These are phyloP conservation scores for Mimosa bimucronata DNA, from an alignment of 306 rosid genomes.

Conservation along the genomic window DNA sequence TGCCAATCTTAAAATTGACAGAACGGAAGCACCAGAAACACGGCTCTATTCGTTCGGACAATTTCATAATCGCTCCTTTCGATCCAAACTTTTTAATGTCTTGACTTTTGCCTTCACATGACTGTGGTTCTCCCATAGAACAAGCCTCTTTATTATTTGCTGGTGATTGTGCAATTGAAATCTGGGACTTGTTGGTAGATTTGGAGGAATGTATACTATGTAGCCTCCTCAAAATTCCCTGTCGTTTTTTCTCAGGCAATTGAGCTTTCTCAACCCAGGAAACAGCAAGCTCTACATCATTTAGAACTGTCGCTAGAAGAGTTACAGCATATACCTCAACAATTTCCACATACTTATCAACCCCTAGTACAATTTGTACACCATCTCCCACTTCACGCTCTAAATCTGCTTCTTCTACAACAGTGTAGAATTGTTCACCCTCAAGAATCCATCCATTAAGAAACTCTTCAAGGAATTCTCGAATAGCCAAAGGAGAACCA, in stretches of 20 bases:
- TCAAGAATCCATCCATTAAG: slow-evolving; percentile 70
- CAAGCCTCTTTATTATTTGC: slow-evolving; percentile 41
- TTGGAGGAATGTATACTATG: slow-evolving; percentile 56
- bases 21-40: slow-evolving; percentile 70
- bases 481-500: slow-evolving; percentile 47
- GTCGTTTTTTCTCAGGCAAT: slow-evolving; percentile 68
- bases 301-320: slow-evolving; percentile 50
- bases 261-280: slow-evolving; percentile 80
- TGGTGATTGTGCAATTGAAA: slow-evolving; percentile 36
- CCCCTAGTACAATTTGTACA: slow-evolving; percentile 44
- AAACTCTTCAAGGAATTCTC: slow-evolving; percentile 64
- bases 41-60: slow-evolving; percentile 60
- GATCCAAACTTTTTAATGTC: slow-evolving; percentile 37
- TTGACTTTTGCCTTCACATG: slow-evolving; percentile 27
- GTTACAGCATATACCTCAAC: slow-evolving; percentile 64
- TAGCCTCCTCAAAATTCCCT: slow-evolving; percentile 74
- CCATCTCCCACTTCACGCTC: slow-evolving; percentile 33
- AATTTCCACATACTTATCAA: slow-evolving; percentile 65
- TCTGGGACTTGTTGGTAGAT: slow-evolving; percentile 52
- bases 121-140: slow-evolving; percentile 38
- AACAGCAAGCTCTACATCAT: slow-evolving; percentile 62
- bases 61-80: slow-evolving; percentile 49
- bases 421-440: slow-evolving; percentile 52
- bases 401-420: slow-evolving; percentile 40
- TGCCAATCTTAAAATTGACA: slow-evolving; percentile 70